These are phyloP conservation scores for Torulaspora gathmanii DNA, from an alignment of 805 yeast species.

Conservation along the genomic window DNA sequence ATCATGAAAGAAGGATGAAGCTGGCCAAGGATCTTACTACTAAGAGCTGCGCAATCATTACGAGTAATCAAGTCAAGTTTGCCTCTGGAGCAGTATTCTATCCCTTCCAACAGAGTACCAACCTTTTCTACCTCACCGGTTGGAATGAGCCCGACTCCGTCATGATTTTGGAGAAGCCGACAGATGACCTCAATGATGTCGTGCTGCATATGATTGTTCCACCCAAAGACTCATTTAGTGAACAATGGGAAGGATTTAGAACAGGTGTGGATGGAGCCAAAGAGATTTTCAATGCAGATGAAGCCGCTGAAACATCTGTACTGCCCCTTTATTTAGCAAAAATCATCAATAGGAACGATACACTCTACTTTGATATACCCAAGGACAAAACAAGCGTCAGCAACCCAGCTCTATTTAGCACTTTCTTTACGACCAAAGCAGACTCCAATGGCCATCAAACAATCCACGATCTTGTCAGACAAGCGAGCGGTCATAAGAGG, in stretches of 20 bases:
- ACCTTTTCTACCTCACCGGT: constrained; percentile 81
- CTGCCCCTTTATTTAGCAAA: constrained; percentile 43
- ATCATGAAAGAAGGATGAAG: constrained; percentile 62
- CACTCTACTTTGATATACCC: constrained; percentile 53
- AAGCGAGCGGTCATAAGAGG: constrained; percentile 32
- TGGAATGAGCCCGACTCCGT: constrained; percentile 87
- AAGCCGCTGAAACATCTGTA: constrained; percentile 48
- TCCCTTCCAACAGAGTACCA: constrained; percentile 88
- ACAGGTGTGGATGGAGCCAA: constrained; percentile 80
- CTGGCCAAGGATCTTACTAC: constrained; percentile 56
- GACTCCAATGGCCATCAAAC: constrained; percentile 29
- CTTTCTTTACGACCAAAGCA: constrained; percentile 29
- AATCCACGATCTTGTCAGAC: constrained; percentile 27
- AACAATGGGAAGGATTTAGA: constrained; percentile 93
- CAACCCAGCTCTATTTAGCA: constrained; percentile 28
- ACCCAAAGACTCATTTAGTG: constrained; percentile 68
- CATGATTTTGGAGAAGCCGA: constrained; percentile 59
- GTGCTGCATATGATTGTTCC: constrained; percentile 79
- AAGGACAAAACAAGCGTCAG: constrained; percentile 17
- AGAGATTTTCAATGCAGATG: constrained; percentile 85
- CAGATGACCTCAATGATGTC: constrained; percentile 47
- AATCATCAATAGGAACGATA: constrained; percentile 45
- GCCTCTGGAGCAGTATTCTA: constrained; percentile 90
- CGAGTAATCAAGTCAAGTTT: constrained; percentile 67
- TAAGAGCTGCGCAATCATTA: constrained; percentile 64